These are phyloP conservation scores for Sphagnum tenellum DNA, from an alignment of 225 moss, liverwort and hornwort species.

Conservation along the genomic window DNA sequence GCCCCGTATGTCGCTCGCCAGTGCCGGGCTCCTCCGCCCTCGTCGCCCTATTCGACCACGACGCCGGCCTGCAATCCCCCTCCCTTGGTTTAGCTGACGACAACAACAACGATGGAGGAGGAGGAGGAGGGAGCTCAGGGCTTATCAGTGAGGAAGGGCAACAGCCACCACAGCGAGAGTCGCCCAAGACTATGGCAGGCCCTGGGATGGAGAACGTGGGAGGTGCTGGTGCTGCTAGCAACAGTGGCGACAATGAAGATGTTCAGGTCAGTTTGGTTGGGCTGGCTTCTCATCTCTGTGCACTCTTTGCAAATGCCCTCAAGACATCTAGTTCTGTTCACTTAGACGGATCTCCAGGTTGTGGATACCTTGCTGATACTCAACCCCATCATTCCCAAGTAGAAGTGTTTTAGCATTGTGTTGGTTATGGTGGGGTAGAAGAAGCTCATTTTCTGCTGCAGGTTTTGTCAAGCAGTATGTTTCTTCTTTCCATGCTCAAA, in stretches of 20 bases:
- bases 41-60: conserved; percentile 94
- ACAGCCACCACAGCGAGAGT: neutral
- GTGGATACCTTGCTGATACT: no score
- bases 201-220: neutral
- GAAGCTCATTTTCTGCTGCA: no score
- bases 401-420: no score
- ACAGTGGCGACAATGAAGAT: conserved; percentile 42
- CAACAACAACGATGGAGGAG: conserved; percentile 49
- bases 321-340: no score
- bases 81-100: conserved; percentile 65
- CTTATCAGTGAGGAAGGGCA: conserved; percentile 16
- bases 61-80: conserved; percentile 92
- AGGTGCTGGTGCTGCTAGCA: neutral
- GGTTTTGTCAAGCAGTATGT: no score
- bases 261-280: conserved; percentile 53
- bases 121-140: conserved; percentile 19
- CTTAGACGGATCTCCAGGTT: no score
- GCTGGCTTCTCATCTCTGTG: no score
- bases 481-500: no score
- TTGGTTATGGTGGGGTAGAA: no score
- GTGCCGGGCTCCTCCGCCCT: conserved; percentile 70
- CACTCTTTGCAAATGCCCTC: no score
- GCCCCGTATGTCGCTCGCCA: conserved; percentile 82
- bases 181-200: neutral
- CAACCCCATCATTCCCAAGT: no score